phyloP scores from a whole-genome alignment of 2,329 filamentous ascomycete genomes.

The Fusarium sulawesiense region DNA sequence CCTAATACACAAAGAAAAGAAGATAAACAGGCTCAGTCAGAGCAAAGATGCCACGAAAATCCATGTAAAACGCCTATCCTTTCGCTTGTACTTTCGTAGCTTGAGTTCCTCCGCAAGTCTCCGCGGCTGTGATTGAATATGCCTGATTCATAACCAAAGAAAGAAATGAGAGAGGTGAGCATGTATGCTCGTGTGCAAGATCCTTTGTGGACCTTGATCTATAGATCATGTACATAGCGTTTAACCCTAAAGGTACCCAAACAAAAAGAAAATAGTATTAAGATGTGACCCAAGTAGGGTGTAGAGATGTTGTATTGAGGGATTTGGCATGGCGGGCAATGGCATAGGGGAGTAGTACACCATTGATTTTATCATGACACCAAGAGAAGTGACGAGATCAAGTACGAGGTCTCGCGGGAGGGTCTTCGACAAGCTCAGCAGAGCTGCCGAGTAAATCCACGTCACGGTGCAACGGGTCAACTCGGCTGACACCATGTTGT shows the following conservation, averaged over 20 bases:
- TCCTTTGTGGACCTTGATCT: conserved; percentile 35
- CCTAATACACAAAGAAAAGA: conserved; percentile 29
- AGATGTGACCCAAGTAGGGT: conserved; percentile 15
- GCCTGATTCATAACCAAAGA: conserved; percentile 14
- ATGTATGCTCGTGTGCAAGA: conserved; percentile 28
- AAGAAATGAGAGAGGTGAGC: conserved; percentile 17
- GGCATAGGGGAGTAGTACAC: not conserved
- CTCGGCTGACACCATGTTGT: conserved; percentile 66
- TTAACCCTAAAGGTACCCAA: conserved; percentile 7
- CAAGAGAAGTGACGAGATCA: conserved; percentile 15
- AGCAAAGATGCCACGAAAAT: conserved; percentile 15
- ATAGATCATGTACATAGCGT: conserved; percentile 43
- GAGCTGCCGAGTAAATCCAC: conserved; percentile 63
- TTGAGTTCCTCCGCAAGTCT: conserved; percentile 18
- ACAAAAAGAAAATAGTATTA: conserved; percentile 35
- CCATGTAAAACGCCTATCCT: conserved; percentile 37
- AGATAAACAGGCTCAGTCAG: conserved; percentile 1
- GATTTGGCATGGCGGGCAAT: not conserved
- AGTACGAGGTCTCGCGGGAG: conserved; percentile 39
- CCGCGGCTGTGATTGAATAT: conserved; percentile 25
- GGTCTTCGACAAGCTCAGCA: conserved; percentile 67
- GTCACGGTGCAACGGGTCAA: conserved; percentile 60
- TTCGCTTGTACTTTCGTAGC: conserved; percentile 29
- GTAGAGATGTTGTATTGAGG: not conserved
- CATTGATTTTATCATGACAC: not conserved